A percentile compares a stretch with the other conserved stretches of the same genome.
These are phyloP conservation scores for Tetradesmus obliquus DNA, from an alignment of 139 green algal species.

Conservation along the genomic window DNA sequence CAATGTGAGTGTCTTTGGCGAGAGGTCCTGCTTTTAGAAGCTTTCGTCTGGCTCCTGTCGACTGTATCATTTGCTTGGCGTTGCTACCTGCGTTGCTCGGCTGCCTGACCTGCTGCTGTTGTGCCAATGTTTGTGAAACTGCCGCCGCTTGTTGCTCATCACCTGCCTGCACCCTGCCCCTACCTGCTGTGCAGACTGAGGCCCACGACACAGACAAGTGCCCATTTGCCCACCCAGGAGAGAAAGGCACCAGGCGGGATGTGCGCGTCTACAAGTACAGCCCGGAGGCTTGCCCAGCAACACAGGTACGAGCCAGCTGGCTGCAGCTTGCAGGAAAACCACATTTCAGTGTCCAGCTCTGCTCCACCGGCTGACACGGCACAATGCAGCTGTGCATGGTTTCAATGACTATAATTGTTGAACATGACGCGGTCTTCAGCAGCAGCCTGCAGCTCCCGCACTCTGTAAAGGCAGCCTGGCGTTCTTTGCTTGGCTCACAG, in stretches of 20 bases:
- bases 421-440: no score
- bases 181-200: neutral
- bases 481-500: neutral
- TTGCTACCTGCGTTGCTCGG: neutral
- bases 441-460: no score
- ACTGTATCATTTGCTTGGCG: no score
- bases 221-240: neutral
- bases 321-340: neutral
- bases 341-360: no score
- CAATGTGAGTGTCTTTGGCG: neutral
- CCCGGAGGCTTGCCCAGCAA: neutral
- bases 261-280: constrained; percentile 1
- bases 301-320: neutral
- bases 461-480: neutral
- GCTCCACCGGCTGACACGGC: no score
- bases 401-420: no score
- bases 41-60: no score
- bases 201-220: neutral
- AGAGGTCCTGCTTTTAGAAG: no score
- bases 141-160: no score
- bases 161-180: no score
- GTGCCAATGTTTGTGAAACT: neutral
- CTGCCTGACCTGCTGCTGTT: neutral
- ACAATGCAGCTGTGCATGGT: no score
- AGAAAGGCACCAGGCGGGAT: neutral